Base-by-base conservation (phyloP, 1,284 basidiomycete species). In the Moniliophthora roreri region DNA sequence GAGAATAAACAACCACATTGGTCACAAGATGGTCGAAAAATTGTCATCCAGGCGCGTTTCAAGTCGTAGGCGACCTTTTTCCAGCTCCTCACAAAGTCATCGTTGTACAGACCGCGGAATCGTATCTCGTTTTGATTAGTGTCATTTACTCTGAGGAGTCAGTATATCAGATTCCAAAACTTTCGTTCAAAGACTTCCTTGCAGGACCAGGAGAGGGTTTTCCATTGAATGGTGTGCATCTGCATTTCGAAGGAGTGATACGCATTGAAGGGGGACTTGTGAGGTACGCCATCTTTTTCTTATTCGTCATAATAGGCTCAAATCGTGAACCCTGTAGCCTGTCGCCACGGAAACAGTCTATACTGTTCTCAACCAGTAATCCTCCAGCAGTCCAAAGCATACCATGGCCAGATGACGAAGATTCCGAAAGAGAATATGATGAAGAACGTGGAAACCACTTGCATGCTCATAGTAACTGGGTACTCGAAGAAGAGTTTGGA, bases 241-340 rank as follows among this genome's bases (percentile, higher is more conserved):
- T 93, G 42, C 78, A 81, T 28, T 84, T 93, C 48, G 93, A 95
- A 65, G 93, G 93, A 1, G 91, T 94, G 20, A 79, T 93, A 55
- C 80, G 85, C 4, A 79, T 90, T 15, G 91, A 93, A 55, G 91
- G 91, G 21, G 77, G 77, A 15, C 74, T 95, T 16, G 66, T 88
- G 50, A 85, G 88, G 82, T 87, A 63, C 20, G 74, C 68, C 40
- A 57, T 60, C 20, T 66, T 50, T 34, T 47, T 50, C 39, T 34
- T 53, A 34, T 44, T 37, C 45, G 38, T 21, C 41, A 13, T 48
- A 24, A 37, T 51, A 44, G 47, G 26, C 49, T 42, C 11, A 48
- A 51, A 39, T 46, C 57, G 41, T 50, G 35, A 47, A 39, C 18
- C 10, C 21, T 48, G 6, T 54, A 91, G 90, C 57, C 80, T 91